Evolutionary conservation across 73 alveolate species (phyloP), one percentile per base, ranked within the genome.

Genomic region (Paramecium octaurelia): DNA sequence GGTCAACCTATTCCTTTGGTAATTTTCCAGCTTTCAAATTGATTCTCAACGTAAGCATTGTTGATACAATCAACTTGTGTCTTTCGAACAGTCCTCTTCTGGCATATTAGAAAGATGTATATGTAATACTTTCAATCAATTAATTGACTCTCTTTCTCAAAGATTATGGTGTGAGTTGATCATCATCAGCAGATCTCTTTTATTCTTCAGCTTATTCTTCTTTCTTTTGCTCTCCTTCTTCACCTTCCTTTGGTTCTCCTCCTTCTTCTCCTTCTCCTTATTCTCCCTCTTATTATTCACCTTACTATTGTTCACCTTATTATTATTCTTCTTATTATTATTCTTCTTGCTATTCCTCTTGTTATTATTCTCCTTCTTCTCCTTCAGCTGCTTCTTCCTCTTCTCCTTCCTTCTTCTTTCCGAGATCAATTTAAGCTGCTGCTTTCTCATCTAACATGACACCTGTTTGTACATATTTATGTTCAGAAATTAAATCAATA

Each of bases 51-150:
- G 99, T 93, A 85, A 99, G 98, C 99, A 99, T 97, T n/a, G 99
- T 97, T 10, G 99, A 99, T 58, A 99, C 99, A 14, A 99, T 96
- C 88, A 99, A 96, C 95, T 99, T 99, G 89, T 98, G 99, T 42
- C 97, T 95, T 71, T 98, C 99, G 92, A 99, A 96, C 11, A 98
- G 98, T 43, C 99, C 99, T 95, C 99, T 96, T 86, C 99, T 95
- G 11, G 99, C 98, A 96, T 98, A 98, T 88, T 88, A 35, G 77
- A 59, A 59, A 1, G 77, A 59, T 3, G 93, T 88, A 38, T 88
- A 88, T 40, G 93, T 88, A 6, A 88, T 48, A 14, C 95, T 58
- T 48, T 96, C 98, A 44, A 92, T 92, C 1, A 96, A 92, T 44
- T 95, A 95, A 20, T 92, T 95, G 44, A 95, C 98, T 90, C 98